Evolutionary conservation across 495 filamentous ascomycete species (phyloP), one percentile per base, ranked within the genome.

Genomic region (Cercophora samala): DNA sequence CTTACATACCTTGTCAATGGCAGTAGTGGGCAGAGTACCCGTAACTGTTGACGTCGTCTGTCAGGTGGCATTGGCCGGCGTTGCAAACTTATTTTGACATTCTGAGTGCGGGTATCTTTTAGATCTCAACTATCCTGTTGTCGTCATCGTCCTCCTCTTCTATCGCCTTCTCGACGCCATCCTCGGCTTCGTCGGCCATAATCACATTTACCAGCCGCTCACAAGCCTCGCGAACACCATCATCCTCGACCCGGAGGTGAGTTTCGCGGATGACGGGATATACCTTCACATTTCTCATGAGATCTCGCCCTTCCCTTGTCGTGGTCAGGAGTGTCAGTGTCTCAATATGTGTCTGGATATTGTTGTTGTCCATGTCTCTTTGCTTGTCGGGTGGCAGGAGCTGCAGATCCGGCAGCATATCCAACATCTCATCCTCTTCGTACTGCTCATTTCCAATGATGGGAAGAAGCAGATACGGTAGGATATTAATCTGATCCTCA

Each of bases 201-300:
- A 99, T 73, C 15, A 99, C 87, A 70, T 99, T 91, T 46, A 99
- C 95, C 61, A 97, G 71, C 71, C 95, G 83, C 74, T 99, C 95
- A 70, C 91, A 95, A 18, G 86, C 90, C 72, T 96, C 93, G 67
- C 85, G 83, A 52, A 99, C 91, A 21, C 81, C 88, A 63, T 97
- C 93, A 74, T 97, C 81, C 29, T 93, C 83, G 15, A 93, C 87
- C 55, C 86, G 82, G 66, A 91, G 71, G 83, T 99, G 95, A 37
- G 89, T 87, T 74, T 97, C 95, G 64, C 94, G 81, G 37, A 99
- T 83, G 61, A 98, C 88, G 0, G 93, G 91, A 76, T 99, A 98
- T 5, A 94, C 90, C 68, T 91, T 90, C n/a, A 90, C 77, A 13
- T 79, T 82, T 66, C 90, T 86, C 83, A 97, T 83, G 61, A 82